Conservation (phyloP, 805 yeast genomes). For the Yueomyces sinensis region DNA sequence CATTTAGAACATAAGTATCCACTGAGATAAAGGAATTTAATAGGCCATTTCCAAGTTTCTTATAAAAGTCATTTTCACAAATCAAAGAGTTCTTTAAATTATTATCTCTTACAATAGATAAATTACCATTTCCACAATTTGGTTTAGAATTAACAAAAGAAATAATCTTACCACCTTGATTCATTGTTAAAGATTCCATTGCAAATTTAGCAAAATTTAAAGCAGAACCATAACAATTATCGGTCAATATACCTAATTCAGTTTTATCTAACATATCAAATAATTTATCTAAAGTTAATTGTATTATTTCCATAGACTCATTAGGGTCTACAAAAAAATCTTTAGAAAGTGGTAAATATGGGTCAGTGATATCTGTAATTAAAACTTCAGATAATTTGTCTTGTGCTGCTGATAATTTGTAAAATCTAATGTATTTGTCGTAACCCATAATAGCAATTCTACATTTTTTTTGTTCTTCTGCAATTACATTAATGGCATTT, state of each 20-base stretch:
- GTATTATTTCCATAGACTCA: constrained; percentile 49
- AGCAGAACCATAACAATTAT: constrained; percentile 70
- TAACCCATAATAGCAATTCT: constrained; percentile 61
- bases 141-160: constrained; percentile 57
- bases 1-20: constrained; percentile 58
- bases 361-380: constrained; percentile 41
- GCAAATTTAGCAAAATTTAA: constrained; percentile 50
- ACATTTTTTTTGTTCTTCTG: constrained; percentile 24
- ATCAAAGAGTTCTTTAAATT: constrained; percentile 40
- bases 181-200: constrained; percentile 30
- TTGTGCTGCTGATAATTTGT: constrained; percentile 42
- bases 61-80: constrained; percentile 49
- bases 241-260: constrained; percentile 23
- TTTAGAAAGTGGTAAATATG: constrained; percentile 54
- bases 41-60: constrained; percentile 42
- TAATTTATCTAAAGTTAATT: constrained; percentile 43
- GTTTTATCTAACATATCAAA: constrained; percentile 25
- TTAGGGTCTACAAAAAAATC: constrained; percentile 73
- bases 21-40: constrained; percentile 49
- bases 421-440: constrained; percentile 58
- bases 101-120: constrained; percentile 27
- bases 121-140: constrained; percentile 64
- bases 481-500: constrained; percentile 28
- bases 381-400: constrained; percentile 44
- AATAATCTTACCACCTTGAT: constrained; percentile 74